Conservation (phyloP, 2,329 filamentous ascomycete genomes). For the Amesomyces nigricolor region DNA sequence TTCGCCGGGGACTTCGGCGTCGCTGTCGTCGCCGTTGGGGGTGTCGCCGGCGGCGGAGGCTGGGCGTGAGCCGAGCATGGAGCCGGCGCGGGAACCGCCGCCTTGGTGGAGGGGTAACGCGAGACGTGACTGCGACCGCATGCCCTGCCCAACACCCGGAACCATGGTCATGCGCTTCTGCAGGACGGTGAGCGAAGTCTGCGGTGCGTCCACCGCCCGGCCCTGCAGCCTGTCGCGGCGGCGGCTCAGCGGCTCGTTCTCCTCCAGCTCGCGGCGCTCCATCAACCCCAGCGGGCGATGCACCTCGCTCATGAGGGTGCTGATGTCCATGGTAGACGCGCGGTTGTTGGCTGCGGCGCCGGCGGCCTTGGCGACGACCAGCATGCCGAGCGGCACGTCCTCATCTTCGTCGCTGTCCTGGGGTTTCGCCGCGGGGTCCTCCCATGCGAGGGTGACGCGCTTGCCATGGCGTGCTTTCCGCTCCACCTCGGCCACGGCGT, state of each 20-base stretch:
- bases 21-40: slow-evolving; percentile 27
- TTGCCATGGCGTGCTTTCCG: slow-evolving; percentile 67
- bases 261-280: slow-evolving; percentile 78
- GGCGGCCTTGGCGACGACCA: slow-evolving; percentile 61
- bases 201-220: slow-evolving; percentile 35
- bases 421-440: slow-evolving; percentile 54
- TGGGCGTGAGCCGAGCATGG: slow-evolving; percentile 22
- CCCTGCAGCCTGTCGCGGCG: slow-evolving; percentile 71
- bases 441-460: slow-evolving; percentile 86
- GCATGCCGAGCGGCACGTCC: slow-evolving; percentile 79
- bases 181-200: slow-evolving; percentile 27
- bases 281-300: slow-evolving; percentile 67
- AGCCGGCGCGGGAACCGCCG: slow-evolving; percentile 19
- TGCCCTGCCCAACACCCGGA: slow-evolving; percentile 22
- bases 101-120: slow-evolving; percentile 15
- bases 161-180: slow-evolving; percentile 42
- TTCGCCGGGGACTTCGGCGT: slow-evolving; percentile 56
- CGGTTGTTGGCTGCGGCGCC: slow-evolving; percentile 32
- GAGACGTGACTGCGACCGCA: slow-evolving; percentile 27
- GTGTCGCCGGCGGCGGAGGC: slow-evolving; percentile 20
- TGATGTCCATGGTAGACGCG: slow-evolving; percentile 32
- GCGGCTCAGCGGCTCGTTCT: slow-evolving; percentile 80
- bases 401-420: slow-evolving; percentile 66
- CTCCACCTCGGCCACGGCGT: slow-evolving; percentile 83
- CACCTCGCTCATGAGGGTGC: slow-evolving; percentile 47